These are phyloP conservation scores for Russula virescens DNA, from an alignment of 768 basidiomycete genomes.

Conservation along the genomic window DNA sequence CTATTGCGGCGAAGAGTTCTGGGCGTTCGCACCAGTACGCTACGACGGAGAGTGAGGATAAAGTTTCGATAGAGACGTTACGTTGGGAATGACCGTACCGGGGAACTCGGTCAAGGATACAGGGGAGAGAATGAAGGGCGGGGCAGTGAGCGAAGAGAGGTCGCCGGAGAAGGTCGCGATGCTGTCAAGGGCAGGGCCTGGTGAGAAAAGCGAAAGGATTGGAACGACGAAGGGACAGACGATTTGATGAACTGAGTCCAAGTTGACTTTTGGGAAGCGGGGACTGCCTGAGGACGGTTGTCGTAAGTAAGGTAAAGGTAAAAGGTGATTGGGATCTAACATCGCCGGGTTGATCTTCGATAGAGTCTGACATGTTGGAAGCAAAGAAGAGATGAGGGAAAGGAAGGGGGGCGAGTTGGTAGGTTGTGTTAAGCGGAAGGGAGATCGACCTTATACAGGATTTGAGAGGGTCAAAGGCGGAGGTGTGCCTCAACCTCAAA, in stretches of 20 bases:
- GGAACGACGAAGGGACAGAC: conserved; percentile 40
- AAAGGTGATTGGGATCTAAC: background rate
- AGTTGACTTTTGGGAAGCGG: conserved; percentile 74
- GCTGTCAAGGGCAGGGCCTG: conserved; percentile 39
- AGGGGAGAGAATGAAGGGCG: conserved; percentile 89
- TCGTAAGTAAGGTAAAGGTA: background rate
- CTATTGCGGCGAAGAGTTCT: conserved; percentile 81
- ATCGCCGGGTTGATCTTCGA: conserved; percentile 16
- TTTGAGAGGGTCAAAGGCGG: background rate
- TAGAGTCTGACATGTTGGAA: conserved; percentile 4
- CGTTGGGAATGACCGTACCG: too few species aligned
- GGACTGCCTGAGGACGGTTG: conserved; percentile 51
- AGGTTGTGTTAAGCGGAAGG: background rate
- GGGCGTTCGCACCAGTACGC: conserved; percentile 98
- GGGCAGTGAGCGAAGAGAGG: conserved; percentile 76
- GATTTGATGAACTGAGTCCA: conserved; percentile 92
- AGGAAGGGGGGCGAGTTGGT: too few species aligned
- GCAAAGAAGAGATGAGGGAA: background rate
- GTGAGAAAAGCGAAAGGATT: conserved; percentile 13
- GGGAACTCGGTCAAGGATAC: conserved; percentile 90
- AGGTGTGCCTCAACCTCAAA: too few species aligned
- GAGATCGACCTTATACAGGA: background rate
- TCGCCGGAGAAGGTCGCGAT: conserved; percentile 87
- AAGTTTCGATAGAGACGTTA: conserved; percentile 19
- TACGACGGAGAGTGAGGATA: conserved; percentile 28